These are phyloP conservation scores for Mycena sp. DNA, from an alignment of 1,284 basidiomycete species.

Conservation along the genomic window DNA sequence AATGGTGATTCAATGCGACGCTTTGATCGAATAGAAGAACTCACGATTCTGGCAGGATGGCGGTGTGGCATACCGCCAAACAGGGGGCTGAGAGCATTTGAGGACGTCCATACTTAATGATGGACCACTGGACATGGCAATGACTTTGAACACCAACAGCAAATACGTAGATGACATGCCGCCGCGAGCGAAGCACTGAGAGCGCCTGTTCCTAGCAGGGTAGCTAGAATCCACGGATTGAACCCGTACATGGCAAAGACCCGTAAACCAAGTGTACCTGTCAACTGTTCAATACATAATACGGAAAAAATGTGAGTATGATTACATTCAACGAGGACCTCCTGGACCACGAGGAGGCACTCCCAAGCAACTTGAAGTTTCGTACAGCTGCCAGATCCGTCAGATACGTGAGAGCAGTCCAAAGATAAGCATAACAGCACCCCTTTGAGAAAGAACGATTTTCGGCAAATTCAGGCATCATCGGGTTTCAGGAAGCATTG, in stretches of 20 bases:
- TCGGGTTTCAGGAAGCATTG: neutral
- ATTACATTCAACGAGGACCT: constrained; percentile 17
- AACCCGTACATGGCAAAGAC: constrained; percentile 19
- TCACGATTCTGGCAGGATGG: constrained; percentile 8
- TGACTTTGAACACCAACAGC: too few species aligned
- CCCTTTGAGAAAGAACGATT: too few species aligned
- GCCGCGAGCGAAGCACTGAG: constrained; percentile 11
- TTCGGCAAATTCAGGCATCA: neutral
- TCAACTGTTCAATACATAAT: neutral
- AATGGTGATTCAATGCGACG: neutral
- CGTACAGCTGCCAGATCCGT: constrained; percentile 4
- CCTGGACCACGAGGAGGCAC: constrained; percentile 11
- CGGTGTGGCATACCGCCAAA: constrained; percentile 5
- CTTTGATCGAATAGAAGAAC: neutral
- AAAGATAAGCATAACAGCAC: too few species aligned
- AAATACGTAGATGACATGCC: neutral
- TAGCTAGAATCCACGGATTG: constrained; percentile 10
- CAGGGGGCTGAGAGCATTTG: constrained; percentile 10
- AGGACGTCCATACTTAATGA: constrained; percentile 5
- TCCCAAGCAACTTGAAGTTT: constrained; percentile 1
- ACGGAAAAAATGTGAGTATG: neutral
- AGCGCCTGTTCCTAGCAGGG: neutral
- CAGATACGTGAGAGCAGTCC: too few species aligned
- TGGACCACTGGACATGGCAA: constrained; percentile 1
- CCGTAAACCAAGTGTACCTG: constrained; percentile 3